Base-by-base conservation (phyloP, 495 filamentous ascomycete species). In the Aspergillus conjunctus region DNA sequence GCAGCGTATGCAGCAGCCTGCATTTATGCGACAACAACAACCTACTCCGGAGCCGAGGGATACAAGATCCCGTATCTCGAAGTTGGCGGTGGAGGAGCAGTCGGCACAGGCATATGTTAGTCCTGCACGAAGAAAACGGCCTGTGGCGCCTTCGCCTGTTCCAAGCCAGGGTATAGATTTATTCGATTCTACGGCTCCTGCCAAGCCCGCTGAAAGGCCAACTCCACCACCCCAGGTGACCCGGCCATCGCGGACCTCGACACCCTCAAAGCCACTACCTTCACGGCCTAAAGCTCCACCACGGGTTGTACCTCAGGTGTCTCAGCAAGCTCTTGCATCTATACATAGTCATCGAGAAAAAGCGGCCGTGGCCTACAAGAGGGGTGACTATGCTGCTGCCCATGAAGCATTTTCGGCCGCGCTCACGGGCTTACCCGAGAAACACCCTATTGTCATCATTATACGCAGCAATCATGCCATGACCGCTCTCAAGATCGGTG, bases 391-490 rank as follows among this genome's bases (percentile, higher is more conserved):
- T 71, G 88, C 89, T 14, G 80, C 86, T 4, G 95, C 94, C 0
- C 90, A 97, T 63, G 82, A 85, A 51, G 84, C 86, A 11, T 98
- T 97, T 78, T 86, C 88, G 0, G 78, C 84, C 37, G 90, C 94
- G 2, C 83, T 98, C 8, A 69, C 80, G 4, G 82, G 83, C 54
- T 79, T 98, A 30, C 95, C 94, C 8, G 72, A 84, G 12, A 81
- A 81, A n/a, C 95, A 98, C 70, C 91, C 92, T 12, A 79, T 98
- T 43, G 83, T 87, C 45, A 93, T 98, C 61, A 76, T 96, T 22
- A 79, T 97, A 21, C 87, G 93, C 54, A 92, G 89, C 75, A 98
- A 98, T 73, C 94, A 91, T 53, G 89, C 94, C 10, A 86, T 97
- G 60, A 94, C 91, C 0, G 85, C 87, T 12, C 79, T 97, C 49